Evolutionary conservation across 148 eudicot genomes (phyloP).

Genomic region (Vaccinium darrowii): DNA sequence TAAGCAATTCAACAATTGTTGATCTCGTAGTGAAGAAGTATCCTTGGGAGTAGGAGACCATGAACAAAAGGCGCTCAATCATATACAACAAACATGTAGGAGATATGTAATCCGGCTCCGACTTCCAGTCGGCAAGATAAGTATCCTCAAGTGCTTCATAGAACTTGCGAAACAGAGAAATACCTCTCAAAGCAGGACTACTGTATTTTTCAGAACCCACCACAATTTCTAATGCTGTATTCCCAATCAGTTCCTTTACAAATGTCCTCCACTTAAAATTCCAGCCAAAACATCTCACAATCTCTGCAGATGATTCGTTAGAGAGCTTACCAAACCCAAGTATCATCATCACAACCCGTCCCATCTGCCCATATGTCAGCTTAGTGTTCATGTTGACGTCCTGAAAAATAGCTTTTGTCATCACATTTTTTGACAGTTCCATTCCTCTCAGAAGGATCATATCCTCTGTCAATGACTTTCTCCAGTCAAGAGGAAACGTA

Average conservation of each 20-base stretch:
- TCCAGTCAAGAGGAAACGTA: constrained; percentile 50
- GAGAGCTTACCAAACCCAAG: constrained; percentile 37
- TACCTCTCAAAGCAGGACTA: neutral
- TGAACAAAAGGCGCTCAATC: constrained; percentile 42
- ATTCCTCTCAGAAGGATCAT: constrained; percentile 38
- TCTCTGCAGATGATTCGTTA: constrained; percentile 13
- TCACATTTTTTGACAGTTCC: constrained; percentile 27
- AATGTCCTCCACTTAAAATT: constrained; percentile 29
- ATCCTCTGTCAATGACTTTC: constrained; percentile 26
- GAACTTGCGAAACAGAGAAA: neutral
- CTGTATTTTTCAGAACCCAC: neutral
- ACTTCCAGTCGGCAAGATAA: constrained; percentile 25
- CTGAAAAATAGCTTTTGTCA: constrained; percentile 29
- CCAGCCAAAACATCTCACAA: constrained; percentile 9
- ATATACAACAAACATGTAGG: constrained; percentile 47
- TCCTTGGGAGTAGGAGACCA: constrained; percentile 23
- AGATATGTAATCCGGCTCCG: constrained; percentile 20
- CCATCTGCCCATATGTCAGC: constrained; percentile 45
- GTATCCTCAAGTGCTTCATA: constrained; percentile 30
- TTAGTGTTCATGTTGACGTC: constrained; percentile 6
- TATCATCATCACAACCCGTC: constrained; percentile 42
- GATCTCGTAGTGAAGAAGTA: constrained; percentile 28
- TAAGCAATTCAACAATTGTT: constrained; percentile 30
- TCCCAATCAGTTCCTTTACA: constrained; percentile 14
- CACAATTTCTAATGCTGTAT: neutral